These are phyloP conservation scores for Venturia nashicola DNA, from an alignment of 2,329 filamentous ascomycete species.

Conservation along the genomic window DNA sequence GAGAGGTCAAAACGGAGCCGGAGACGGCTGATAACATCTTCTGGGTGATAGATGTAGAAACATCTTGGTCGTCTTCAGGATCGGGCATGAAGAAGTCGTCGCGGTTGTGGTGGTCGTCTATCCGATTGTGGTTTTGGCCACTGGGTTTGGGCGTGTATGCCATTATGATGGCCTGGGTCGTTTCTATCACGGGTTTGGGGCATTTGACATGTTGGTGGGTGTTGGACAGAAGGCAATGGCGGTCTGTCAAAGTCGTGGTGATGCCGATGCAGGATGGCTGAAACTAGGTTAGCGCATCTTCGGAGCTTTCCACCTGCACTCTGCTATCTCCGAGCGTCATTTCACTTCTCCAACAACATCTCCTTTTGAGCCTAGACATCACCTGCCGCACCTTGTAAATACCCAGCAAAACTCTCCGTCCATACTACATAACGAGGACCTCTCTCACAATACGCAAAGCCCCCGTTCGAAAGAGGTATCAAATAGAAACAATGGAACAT, in stretches of 20 bases:
- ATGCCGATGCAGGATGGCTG: not conserved
- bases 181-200: not conserved
- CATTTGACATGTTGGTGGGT: not conserved
- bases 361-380: not conserved
- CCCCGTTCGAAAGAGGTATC: not conserved
- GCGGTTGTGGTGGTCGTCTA: slow-evolving; percentile 12
- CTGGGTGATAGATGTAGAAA: slow-evolving; percentile 48
- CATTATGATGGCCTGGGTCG: not conserved
- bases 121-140: slow-evolving; percentile 28
- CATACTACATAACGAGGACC: not conserved
- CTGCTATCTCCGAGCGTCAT: not conserved
- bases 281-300: not conserved
- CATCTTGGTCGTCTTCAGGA: not conserved
- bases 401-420: not conserved
- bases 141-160: slow-evolving; percentile 5
- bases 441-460: not conserved
- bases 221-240: not conserved
- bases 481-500: not conserved
- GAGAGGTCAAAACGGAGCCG: slow-evolving; percentile 78
- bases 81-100: slow-evolving; percentile 1
- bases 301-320: not conserved
- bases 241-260: not conserved
- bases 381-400: not conserved
- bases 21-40: slow-evolving; percentile 92
- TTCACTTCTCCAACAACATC: not conserved